Evolutionary conservation across 75 land plant genomes (phyloP).

Genomic region (Adiantum capillusveneris): DNA sequence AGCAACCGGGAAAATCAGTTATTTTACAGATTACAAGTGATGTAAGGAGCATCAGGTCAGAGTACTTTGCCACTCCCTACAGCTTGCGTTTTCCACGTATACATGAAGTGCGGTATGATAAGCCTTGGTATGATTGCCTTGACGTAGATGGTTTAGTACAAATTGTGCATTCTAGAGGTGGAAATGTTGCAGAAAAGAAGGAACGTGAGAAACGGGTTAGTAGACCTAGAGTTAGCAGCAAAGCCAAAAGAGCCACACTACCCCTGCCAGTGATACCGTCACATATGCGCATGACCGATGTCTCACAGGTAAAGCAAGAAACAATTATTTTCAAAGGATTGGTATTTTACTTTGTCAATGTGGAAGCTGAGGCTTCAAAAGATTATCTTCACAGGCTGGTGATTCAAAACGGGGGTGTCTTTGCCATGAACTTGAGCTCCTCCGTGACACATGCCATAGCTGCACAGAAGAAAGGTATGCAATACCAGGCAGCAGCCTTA

Average conservation of each 20-base stretch:
- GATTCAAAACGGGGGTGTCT: constrained; percentile 78
- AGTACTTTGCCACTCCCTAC: constrained; percentile 89
- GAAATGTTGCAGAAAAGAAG: constrained; percentile 21
- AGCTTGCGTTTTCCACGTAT: constrained; percentile 90
- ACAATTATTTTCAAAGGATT: constrained; percentile 56
- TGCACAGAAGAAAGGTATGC: constrained; percentile 75
- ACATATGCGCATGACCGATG: constrained; percentile 65
- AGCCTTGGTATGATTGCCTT: constrained; percentile 95
- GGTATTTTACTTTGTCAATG: constrained; percentile 75
- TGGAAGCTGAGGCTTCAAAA: constrained; percentile 34
- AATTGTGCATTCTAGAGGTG: constrained; percentile 63
- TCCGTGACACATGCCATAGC: constrained; percentile 79
- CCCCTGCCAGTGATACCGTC: constrained; percentile 52
- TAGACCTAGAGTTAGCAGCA: constrained; percentile 13
- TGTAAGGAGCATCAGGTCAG: constrained; percentile 79
- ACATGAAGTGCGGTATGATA: constrained; percentile 81
- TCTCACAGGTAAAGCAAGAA: constrained; percentile 49
- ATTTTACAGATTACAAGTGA: constrained; percentile 88
- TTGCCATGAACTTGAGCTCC: constrained; percentile 83
- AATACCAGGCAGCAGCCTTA: constrained; percentile 72
- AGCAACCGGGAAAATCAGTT: constrained; percentile 86
- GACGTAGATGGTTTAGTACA: constrained; percentile 81
- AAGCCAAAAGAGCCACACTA: constrained; percentile 25
- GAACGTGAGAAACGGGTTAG: constrained; percentile 8
- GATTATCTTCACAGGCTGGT: constrained; percentile 81